A percentile compares a stretch with the other conserved stretches of the same genome.
Evolutionary conservation across 73 alveolate species (phyloP).

Genomic region (Tetrahymena malaccensis): DNA sequence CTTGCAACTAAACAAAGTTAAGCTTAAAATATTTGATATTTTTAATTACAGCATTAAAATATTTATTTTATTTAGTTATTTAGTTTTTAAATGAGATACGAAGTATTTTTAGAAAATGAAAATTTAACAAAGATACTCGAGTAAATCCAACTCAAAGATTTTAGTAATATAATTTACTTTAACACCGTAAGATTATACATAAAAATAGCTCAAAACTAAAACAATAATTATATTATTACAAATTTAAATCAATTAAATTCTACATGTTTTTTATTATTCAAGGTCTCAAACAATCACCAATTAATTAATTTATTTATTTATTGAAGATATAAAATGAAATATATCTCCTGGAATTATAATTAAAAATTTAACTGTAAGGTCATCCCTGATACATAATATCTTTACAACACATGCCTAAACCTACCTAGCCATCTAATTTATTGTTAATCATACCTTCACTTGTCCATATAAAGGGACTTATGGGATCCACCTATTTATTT

Average conservation of each 20-base stretch:
- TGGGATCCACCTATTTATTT: not conserved
- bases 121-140: not conserved
- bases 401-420: not conserved
- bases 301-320: not conserved
- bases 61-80: too few relatives aligned
- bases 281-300: not conserved
- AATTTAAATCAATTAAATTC: too few relatives aligned
- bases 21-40: too few relatives aligned
- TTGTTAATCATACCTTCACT: not conserved
- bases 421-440: not conserved
- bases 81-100: too few relatives aligned
- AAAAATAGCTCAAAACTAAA: too few relatives aligned
- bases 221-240: too few relatives aligned
- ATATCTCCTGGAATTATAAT: not conserved
- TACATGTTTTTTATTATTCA: too few relatives aligned
- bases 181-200: not conserved
- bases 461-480: not conserved
- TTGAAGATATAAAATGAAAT: not conserved
- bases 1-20: too few relatives aligned
- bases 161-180: too few relatives aligned
- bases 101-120: too few relatives aligned
- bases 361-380: not conserved
- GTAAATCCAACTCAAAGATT: too few relatives aligned
- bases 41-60: too few relatives aligned
- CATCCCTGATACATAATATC: not conserved